Evolutionary conservation across 495 filamentous ascomycete species (phyloP).

Genomic region (Baudoinia panamericana): DNA sequence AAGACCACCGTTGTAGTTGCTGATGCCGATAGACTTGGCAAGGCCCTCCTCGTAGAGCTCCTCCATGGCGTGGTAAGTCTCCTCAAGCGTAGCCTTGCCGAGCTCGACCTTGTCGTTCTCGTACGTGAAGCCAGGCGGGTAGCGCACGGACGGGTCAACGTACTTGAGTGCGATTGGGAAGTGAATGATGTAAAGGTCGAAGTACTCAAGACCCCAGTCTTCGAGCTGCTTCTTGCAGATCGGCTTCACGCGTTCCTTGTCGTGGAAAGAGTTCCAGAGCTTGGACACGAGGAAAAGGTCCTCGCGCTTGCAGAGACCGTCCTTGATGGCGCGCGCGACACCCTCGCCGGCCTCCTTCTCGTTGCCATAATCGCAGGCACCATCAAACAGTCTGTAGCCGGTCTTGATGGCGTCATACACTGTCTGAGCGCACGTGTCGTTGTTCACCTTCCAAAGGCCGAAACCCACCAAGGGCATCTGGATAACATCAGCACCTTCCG

Average conservation of each 20-base stretch:
- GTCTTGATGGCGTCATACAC: conserved; percentile 84
- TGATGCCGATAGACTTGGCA: conserved; percentile 66
- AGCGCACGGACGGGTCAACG: conserved; percentile 38
- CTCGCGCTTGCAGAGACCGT: conserved; percentile 71
- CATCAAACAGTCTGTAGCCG: conserved; percentile 77
- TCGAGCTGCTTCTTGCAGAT: conserved; percentile 49
- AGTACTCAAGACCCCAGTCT: conserved; percentile 49
- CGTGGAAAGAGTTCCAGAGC: conserved; percentile 68
- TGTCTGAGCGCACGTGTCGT: conserved; percentile 59
- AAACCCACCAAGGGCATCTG: conserved; percentile 79
- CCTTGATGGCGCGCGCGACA: conserved; percentile 72
- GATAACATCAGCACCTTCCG: not conserved
- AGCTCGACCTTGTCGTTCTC: conserved; percentile 42
- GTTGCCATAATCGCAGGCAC: conserved; percentile 83
- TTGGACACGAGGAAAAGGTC: conserved; percentile 89
- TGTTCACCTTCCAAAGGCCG: conserved; percentile 77
- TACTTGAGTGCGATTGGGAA: conserved; percentile 37
- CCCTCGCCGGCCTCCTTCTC: conserved; percentile 74
- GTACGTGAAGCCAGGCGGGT: conserved; percentile 65
- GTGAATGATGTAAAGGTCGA: conserved; percentile 62
- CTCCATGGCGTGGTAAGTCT: conserved; percentile 89
- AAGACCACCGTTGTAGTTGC: conserved; percentile 76
- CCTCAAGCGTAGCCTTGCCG: conserved; percentile 60
- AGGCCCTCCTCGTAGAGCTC: conserved; percentile 54
- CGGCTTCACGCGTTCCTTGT: conserved; percentile 44